Percentiles rank a stretch among this genome's conserved stretches.
Evolutionary conservation across 192 early-diverging fungal species (phyloP).

Genomic region (Coemansia sp.): DNA sequence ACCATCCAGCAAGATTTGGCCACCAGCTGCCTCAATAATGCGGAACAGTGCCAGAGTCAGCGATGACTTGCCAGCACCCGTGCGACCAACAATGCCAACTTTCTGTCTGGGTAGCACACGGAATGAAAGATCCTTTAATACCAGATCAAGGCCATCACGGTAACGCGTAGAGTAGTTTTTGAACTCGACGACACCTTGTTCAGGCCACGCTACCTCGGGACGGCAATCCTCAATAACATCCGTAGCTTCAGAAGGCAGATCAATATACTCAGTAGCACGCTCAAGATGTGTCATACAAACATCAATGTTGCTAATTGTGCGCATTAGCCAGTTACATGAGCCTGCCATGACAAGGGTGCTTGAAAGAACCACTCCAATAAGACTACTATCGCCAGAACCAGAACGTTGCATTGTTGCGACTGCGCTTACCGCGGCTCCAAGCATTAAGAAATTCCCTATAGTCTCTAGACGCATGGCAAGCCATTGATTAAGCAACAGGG

Average conservation of each 20-base stretch:
- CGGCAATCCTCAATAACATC: conserved; percentile 25
- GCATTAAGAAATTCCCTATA: conserved; percentile 69
- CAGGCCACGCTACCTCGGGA: conserved; percentile 53
- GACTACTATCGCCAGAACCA: conserved; percentile 49
- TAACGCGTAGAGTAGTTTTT: conserved; percentile 55
- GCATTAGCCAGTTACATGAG: conserved; percentile 70
- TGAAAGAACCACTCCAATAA: conserved; percentile 72
- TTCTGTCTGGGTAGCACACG: conserved; percentile 49
- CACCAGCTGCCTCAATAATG: conserved; percentile 63
- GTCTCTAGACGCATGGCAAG: conserved; percentile 74
- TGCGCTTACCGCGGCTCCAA: conserved; percentile 70
- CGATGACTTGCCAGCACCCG: conserved; percentile 81
- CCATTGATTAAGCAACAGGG: conserved; percentile 68
- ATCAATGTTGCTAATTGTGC: conserved; percentile 69
- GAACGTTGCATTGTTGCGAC: conserved; percentile 57
- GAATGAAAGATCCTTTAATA: conserved; percentile 42
- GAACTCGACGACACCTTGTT: conserved; percentile 50
- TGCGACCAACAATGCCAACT: conserved; percentile 62
- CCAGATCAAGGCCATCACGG: conserved; percentile 50
- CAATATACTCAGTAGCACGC: conserved; percentile 51
- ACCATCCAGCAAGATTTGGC: too few species aligned
- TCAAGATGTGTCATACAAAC: conserved; percentile 63
- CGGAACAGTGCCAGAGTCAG: conserved; percentile 72
- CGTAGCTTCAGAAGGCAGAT: conserved; percentile 34
- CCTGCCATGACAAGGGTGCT: conserved; percentile 77